Evolutionary conservation across 176 grass and related monocot species (phyloP).

Genomic region (Zea luxurians): DNA sequence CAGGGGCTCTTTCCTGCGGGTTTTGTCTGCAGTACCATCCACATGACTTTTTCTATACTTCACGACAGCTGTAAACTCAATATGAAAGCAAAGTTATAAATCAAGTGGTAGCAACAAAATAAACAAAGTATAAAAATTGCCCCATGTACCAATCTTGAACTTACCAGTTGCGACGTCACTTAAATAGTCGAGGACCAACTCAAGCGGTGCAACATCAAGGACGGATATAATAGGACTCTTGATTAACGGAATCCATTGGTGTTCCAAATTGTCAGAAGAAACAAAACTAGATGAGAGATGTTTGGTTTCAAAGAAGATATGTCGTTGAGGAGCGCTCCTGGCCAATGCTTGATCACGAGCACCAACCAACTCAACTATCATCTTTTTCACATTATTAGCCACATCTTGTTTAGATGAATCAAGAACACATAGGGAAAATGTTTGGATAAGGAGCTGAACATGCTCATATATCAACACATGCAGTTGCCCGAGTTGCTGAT

Average conservation of each 20-base stretch:
- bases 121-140: constrained; percentile 8
- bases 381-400: constrained; percentile 58
- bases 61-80: constrained; percentile 56
- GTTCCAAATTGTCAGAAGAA: constrained; percentile 40
- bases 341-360: constrained; percentile 71
- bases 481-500: constrained; percentile 73
- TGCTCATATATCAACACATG: constrained; percentile 84
- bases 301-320: constrained; percentile 52
- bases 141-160: constrained; percentile 15
- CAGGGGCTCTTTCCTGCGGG: constrained; percentile 69
- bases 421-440: constrained; percentile 85
- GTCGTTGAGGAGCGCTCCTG: constrained; percentile 47
- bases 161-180: constrained; percentile 71
- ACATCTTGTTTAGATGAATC: constrained; percentile 70
- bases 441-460: constrained; percentile 84
- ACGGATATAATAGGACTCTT: constrained; percentile 68
- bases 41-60: constrained; percentile 73
- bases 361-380: constrained; percentile 80
- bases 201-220: constrained; percentile 78
- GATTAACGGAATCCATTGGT: constrained; percentile 63
- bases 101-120: constrained; percentile 24
- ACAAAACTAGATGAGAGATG: constrained; percentile 50
- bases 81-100: constrained; percentile 32
- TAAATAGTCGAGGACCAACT: constrained; percentile 62
- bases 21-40: constrained; percentile 62